These are phyloP conservation scores for Eutrema yunnanense DNA, from an alignment of 345 rosid genomes.

Conservation along the genomic window DNA sequence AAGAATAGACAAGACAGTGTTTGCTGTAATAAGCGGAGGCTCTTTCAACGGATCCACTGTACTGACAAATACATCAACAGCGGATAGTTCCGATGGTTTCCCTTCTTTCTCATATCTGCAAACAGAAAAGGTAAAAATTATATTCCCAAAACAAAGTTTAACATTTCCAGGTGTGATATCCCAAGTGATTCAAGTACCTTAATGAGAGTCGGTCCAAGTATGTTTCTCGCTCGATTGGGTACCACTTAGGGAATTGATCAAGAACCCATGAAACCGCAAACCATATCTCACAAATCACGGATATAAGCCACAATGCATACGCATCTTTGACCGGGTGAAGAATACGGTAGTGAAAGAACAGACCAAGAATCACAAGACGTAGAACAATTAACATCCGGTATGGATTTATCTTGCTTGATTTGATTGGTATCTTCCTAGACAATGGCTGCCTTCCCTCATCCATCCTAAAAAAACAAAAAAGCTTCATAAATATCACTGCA, in stretches of 20 bases:
- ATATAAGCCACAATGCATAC: constrained; percentile 89
- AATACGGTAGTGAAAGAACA: constrained; percentile 91
- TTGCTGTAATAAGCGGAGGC: constrained; percentile 97
- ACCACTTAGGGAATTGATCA: constrained; percentile 99
- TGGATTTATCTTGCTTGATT: constrained; percentile 96
- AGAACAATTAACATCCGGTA: constrained; percentile 76
- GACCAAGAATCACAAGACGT: constrained; percentile 84
- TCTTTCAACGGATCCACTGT: constrained; percentile 98
- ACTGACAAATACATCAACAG: constrained; percentile 82
- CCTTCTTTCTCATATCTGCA: constrained; percentile 96
- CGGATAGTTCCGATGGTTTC: constrained; percentile 77
- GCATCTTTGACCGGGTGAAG: constrained; percentile 90
- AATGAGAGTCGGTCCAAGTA: constrained; percentile 90
- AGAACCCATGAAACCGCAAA: constrained; percentile 97
- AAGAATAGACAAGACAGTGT: constrained; percentile 93
- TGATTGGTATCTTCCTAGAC: constrained; percentile 87
- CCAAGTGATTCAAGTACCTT: constrained; percentile 43
- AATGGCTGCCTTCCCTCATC: constrained; percentile 99
- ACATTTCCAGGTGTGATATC: not conserved
- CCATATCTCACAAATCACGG: constrained; percentile 98
- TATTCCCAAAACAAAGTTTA: not conserved
- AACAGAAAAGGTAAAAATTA: not conserved
- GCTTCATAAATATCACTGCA: constrained; percentile 4
- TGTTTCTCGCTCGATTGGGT: constrained; percentile 84
- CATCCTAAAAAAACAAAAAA: constrained; percentile 58